Conservation (phyloP, 2,329 filamentous ascomycete species). For the Lithohypha guttulata region DNA sequence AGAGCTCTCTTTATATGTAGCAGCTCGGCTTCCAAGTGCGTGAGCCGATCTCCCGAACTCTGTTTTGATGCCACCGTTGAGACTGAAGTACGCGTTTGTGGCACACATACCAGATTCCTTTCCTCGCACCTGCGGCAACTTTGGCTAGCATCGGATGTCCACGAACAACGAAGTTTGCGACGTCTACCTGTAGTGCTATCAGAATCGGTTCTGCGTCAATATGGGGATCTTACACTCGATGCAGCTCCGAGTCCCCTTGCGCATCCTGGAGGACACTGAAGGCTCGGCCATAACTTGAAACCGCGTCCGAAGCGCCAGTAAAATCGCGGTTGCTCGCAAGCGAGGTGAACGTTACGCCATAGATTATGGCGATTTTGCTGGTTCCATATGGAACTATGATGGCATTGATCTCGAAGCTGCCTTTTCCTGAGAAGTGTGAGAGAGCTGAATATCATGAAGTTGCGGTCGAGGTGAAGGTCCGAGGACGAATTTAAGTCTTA, state of each 20-base stretch:
- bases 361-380: no score
- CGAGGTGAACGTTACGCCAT: no score
- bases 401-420: no score
- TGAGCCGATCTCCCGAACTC: slow-evolving; percentile 12
- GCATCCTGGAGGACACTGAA: no score
- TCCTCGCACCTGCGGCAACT: slow-evolving; percentile 15
- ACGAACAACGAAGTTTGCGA: slow-evolving; percentile 14
- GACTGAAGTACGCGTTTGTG: slow-evolving; percentile 9
- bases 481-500: no score
- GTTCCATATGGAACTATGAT: no score
- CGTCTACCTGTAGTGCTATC: slow-evolving; percentile 12
- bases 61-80: slow-evolving; percentile 1
- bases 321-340: no score
- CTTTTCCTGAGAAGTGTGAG: no score
- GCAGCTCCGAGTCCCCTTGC: slow-evolving; percentile 13
- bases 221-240: slow-evolving; percentile 11
- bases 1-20: slow-evolving; percentile 10
- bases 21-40: slow-evolving; percentile 12
- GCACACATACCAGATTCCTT: slow-evolving; percentile 10
- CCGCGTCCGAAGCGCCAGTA: no score
- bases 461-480: no score
- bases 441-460: no score
- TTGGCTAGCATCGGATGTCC: slow-evolving; percentile 9
- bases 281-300: no score
- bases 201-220: neutral